These are phyloP conservation scores for Theileria annulata DNA, from an alignment of 169 alveolate species.

Conservation along the genomic window DNA sequence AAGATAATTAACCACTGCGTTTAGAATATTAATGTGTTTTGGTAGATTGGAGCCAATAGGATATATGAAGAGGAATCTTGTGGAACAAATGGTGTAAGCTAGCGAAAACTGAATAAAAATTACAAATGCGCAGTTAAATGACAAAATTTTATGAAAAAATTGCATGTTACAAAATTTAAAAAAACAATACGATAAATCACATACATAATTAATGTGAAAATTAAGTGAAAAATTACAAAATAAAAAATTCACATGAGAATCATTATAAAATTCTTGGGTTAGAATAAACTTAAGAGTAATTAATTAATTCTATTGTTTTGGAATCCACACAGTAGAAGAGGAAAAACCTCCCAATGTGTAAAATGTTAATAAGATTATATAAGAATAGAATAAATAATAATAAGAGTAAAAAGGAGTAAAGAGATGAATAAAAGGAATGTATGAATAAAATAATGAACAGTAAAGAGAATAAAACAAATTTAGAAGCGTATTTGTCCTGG, in stretches of 20 bases:
- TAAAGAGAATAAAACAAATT: slow-evolving; percentile 3
- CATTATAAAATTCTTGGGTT: not conserved
- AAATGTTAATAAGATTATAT: not conserved
- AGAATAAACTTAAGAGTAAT: not conserved
- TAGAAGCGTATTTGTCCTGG: slow-evolving; percentile 28
- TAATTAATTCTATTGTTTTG: not conserved
- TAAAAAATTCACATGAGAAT: too few species aligned
- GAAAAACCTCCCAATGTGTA: not conserved
- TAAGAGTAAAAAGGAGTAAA: not conserved
- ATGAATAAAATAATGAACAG: not conserved
- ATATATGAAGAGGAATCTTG: too few species aligned
- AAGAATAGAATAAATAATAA: not conserved
- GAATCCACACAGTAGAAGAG: slow-evolving; percentile 6
- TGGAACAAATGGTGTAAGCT: too few species aligned
- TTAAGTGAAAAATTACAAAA: too few species aligned
- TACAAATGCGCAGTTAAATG: not conserved
- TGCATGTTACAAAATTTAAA: not conserved
- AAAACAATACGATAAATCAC: too few species aligned
- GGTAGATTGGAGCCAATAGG: not conserved
- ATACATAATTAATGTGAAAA: too few species aligned
- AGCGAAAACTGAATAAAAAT: slow-evolving; percentile 1
- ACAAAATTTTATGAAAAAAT: not conserved
- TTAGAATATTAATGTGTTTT: not conserved
- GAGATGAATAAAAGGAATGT: not conserved
- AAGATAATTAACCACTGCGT: not conserved